Conservation (phyloP, 2,329 filamentous ascomycete genomes). For the Calonectria pseudoreteaudii region DNA sequence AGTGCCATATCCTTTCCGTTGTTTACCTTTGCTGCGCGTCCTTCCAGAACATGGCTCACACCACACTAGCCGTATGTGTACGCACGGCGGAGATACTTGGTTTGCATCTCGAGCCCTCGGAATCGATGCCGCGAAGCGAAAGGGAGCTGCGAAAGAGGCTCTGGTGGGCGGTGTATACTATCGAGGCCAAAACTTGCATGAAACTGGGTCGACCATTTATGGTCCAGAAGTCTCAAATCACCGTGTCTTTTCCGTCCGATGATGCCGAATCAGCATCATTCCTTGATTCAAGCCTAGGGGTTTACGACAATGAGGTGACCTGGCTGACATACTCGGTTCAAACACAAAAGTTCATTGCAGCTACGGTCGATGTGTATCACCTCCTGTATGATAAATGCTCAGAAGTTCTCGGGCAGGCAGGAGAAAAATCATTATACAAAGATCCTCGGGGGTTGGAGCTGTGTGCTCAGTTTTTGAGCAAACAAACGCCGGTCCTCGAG, state of each 20-base stretch:
- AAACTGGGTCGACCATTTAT: conserved; percentile 60
- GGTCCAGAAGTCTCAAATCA: conserved; percentile 48
- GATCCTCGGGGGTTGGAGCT: conserved; percentile 28
- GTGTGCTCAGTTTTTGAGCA: conserved; percentile 31
- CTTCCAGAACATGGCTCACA: conserved; percentile 61
- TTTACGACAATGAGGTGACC: conserved; percentile 32
- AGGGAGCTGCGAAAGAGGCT: conserved; percentile 60
- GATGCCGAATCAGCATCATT: conserved; percentile 31
- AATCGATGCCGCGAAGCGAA: conserved; percentile 45
- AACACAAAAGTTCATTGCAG: conserved; percentile 29
- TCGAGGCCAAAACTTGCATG: conserved; percentile 61
- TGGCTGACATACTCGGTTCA: conserved; percentile 40
- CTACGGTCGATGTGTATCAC: conserved; percentile 41
- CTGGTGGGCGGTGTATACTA: conserved; percentile 64
- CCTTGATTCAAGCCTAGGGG: conserved; percentile 27
- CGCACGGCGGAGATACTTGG: conserved; percentile 60
- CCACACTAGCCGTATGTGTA: conserved; percentile 52
- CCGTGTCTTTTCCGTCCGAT: conserved; percentile 49
- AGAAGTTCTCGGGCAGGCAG: conserved; percentile 14
- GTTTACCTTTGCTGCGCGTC: conserved; percentile 61
- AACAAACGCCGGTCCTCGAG: conserved; percentile 44
- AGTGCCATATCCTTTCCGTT: conserved; percentile 59
- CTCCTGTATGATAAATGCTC: conserved; percentile 44
- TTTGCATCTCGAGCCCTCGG: conserved; percentile 59
- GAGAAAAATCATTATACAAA: conserved; percentile 25